phyloP scores from a whole-genome alignment of 2,329 filamentous ascomycete genomes.

The Penicillium corylophilum region DNA sequence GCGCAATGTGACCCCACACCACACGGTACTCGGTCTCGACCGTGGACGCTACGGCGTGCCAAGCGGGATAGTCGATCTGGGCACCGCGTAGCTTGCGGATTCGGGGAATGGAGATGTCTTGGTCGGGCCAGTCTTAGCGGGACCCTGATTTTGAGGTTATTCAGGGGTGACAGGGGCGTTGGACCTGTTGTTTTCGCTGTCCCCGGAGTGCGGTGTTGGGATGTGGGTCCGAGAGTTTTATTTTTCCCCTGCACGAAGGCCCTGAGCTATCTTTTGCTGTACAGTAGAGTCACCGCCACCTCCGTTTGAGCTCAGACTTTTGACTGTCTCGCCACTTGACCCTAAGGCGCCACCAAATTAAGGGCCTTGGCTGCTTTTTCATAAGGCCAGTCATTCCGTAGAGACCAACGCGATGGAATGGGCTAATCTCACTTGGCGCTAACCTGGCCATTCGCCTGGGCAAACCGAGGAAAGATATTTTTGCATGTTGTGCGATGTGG shows the following conservation, averaged over 20 bases:
- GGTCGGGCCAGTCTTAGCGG: conserved; percentile 15
- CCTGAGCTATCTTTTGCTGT: too few relatives aligned
- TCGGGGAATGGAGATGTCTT: neutral
- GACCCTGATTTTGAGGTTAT: conserved; percentile 19
- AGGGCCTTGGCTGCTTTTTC: neutral
- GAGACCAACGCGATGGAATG: neutral
- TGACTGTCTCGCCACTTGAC: neutral
- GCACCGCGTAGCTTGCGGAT: neutral
- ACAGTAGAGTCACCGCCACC: neutral
- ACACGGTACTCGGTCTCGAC: conserved; percentile 13
- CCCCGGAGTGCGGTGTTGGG: neutral
- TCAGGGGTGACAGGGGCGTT: conserved; percentile 8
- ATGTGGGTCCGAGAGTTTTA: neutral
- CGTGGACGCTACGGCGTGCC: conserved; percentile 10
- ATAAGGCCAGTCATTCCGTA: neutral
- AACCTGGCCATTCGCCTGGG: too few relatives aligned
- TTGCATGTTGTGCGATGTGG: neutral
- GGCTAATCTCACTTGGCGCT: neutral
- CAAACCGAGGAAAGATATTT: too few relatives aligned
- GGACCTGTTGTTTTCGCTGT: neutral
- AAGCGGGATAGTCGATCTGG: conserved; percentile 20
- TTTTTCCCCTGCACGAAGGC: too few relatives aligned
- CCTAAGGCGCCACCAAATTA: neutral
- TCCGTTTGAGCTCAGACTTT: too few relatives aligned
- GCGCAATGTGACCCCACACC: neutral